These are phyloP conservation scores for Kazachstania taianensis DNA, from an alignment of 805 yeast genomes.

Conservation along the genomic window DNA sequence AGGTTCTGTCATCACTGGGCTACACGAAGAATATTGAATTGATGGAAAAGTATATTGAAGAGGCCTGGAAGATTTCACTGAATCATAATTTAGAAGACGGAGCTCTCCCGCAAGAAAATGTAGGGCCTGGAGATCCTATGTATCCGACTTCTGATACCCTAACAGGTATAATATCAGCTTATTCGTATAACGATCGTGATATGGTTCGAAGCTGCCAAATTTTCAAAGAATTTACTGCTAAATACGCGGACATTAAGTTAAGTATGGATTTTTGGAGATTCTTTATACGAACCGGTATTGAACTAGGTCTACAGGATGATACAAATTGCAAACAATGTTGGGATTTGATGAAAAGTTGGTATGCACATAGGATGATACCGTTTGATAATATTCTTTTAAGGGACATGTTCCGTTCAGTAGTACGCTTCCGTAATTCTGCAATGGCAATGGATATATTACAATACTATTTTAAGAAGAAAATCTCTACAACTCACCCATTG, in stretches of 20 bases:
- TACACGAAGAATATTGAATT: conserved; percentile 12
- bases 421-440: conserved; percentile 11
- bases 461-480: no score
- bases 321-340: conserved; percentile 8
- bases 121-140: neutral
- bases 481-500: no score
- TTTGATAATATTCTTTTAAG: conserved; percentile 13
- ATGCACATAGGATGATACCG: conserved; percentile 9
- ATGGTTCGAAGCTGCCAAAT: conserved; percentile 10
- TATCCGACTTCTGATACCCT: conserved; percentile 16
- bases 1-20: conserved; percentile 20
- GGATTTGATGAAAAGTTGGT: conserved; percentile 20
- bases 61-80: conserved; percentile 13
- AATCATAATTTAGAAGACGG: neutral
- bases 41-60: conserved; percentile 13
- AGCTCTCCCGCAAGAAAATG: neutral
- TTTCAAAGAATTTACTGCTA: conserved; percentile 13
- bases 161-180: conserved; percentile 16
- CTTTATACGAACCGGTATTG: no score
- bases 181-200: conserved; percentile 10
- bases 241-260: conserved; percentile 15
- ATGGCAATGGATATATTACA: conserved; percentile 13
- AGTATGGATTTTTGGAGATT: conserved; percentile 22
- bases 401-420: conserved; percentile 12
- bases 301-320: no score